Percentiles rank a stretch among this genome's conserved stretches.
Conservation (phyloP, 352 stramenopile genomes). For the Phytophthora rubi region DNA sequence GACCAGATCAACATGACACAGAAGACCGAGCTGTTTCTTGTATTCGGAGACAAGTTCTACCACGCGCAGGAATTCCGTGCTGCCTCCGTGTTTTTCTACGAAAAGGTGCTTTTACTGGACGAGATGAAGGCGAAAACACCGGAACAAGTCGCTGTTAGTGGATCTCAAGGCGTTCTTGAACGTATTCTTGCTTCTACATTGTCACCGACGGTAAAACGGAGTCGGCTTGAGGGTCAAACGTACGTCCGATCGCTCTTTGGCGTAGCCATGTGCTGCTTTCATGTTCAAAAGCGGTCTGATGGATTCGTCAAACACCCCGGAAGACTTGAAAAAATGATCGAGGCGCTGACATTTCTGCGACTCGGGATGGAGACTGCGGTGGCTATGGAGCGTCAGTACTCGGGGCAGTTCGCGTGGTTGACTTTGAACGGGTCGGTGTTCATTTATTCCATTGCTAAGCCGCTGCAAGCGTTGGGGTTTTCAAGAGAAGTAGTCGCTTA, state of each 20-base stretch:
- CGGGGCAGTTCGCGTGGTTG: conserved; percentile 56
- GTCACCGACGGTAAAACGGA: not conserved
- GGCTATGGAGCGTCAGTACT: conserved; percentile 39
- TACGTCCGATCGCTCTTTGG: conserved; percentile 58
- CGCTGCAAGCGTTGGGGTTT: conserved; percentile 58
- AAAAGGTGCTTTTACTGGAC: conserved; percentile 36
- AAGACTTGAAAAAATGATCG: conserved; percentile 57
- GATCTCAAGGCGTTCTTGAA: conserved; percentile 8
- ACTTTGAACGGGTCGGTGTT: conserved; percentile 71
- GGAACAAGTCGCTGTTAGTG: not conserved
- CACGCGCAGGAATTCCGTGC: conserved; percentile 51
- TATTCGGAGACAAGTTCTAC: conserved; percentile 60
- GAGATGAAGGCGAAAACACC: not conserved
- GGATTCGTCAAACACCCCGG: conserved; percentile 48
- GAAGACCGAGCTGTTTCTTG: conserved; percentile 52
- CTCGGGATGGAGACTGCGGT: conserved; percentile 52
- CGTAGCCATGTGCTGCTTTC: conserved; percentile 50
- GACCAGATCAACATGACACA: conserved; percentile 42
- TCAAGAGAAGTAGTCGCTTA: conserved; percentile 57
- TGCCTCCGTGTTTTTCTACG: conserved; percentile 61
- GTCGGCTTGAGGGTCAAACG: conserved; percentile 27
- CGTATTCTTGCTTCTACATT: conserved; percentile 16
- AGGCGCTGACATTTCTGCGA: conserved; percentile 43
- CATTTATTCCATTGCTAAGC: conserved; percentile 58
- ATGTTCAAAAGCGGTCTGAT: conserved; percentile 43